Evolutionary conservation across 805 yeast species (phyloP).

Genomic region (Debaryomyces tyrocola): DNA sequence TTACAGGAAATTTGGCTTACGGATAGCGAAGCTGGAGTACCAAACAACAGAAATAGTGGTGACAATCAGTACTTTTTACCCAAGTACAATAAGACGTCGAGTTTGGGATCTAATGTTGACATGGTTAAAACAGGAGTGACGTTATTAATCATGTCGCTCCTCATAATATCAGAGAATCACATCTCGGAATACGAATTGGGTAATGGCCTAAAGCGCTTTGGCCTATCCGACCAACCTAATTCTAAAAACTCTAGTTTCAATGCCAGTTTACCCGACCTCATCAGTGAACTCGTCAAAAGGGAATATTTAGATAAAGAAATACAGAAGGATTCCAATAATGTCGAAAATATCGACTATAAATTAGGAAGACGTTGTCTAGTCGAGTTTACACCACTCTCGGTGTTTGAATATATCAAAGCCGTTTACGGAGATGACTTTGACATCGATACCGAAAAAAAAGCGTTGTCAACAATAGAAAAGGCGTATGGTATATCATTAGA

Average conservation of each 20-base stretch:
- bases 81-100: constrained; percentile 11
- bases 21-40: background rate
- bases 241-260: constrained; percentile 19
- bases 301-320: constrained; percentile 26
- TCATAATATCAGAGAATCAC: constrained; percentile 34
- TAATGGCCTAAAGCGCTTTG: constrained; percentile 22
- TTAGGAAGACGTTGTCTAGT: constrained; percentile 33
- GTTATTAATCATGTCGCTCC: constrained; percentile 24
- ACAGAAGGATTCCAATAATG: constrained; percentile 10
- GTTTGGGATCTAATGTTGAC: constrained; percentile 25
- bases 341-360: constrained; percentile 21
- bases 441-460: constrained; percentile 14
- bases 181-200: constrained; percentile 26
- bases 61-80: constrained; percentile 25
- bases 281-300: constrained; percentile 25
- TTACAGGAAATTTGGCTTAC: constrained; percentile 26
- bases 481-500: constrained; percentile 18
- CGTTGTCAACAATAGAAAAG: constrained; percentile 22
- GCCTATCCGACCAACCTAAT: constrained; percentile 22
- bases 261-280: constrained; percentile 19
- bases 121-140: constrained; percentile 31
- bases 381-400: constrained; percentile 32
- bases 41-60: constrained; percentile 7
- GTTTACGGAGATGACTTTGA: constrained; percentile 26
- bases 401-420: constrained; percentile 22